phyloP scores from a whole-genome alignment of 345 rosid species.

The Raphanus raphanistrum region DNA sequence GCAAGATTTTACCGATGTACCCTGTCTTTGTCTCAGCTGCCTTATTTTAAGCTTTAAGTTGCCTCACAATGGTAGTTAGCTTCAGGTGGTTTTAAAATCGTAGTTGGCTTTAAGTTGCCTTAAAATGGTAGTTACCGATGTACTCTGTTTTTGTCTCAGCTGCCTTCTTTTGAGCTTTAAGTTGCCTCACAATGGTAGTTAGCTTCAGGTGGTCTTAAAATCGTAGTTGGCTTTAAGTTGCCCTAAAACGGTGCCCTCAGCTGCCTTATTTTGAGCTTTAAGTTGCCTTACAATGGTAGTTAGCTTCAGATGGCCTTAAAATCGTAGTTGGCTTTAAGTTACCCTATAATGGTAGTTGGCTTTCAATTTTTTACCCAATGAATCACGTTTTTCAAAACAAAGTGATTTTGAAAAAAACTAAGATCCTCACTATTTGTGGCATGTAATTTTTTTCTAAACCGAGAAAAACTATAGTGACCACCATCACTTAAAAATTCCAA shows the following conservation, averaged over 20 bases:
- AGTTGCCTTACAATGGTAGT: background rate
- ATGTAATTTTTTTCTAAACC: no score
- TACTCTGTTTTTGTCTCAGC: slow-evolving; percentile 10
- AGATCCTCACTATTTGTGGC: background rate
- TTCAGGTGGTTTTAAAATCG: background rate
- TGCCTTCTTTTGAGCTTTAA: background rate
- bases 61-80: background rate
- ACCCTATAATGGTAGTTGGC: no score
- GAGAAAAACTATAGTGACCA: no score
- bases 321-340: background rate
- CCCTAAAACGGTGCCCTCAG: background rate
- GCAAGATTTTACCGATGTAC: background rate
- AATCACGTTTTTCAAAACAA: background rate
- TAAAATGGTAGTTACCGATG: background rate
- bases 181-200: background rate
- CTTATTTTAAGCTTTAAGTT: background rate
- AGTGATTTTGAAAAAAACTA: background rate
- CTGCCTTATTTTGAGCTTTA: background rate
- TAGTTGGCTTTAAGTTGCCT: background rate
- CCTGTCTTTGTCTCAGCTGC: background rate
- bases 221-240: background rate
- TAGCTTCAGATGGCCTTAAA: no score
- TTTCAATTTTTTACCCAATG: background rate
- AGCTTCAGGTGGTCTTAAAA: no score
- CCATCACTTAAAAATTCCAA: no score